These are phyloP conservation scores for Monosporozyma servazzii DNA, from an alignment of 805 yeast genomes.

Conservation along the genomic window DNA sequence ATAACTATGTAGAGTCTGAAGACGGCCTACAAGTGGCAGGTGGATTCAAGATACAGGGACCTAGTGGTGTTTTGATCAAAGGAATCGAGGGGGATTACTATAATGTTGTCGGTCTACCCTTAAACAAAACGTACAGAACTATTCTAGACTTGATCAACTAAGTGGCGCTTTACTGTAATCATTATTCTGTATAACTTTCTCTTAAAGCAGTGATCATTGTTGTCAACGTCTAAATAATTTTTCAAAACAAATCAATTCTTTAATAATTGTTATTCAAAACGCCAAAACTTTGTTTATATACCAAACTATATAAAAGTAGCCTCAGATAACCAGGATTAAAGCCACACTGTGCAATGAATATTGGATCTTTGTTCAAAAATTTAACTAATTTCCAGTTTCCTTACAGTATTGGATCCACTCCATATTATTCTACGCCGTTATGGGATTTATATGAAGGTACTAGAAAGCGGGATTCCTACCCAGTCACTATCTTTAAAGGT, in stretches of 20 bases:
- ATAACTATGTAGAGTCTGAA: slow-evolving; percentile 52
- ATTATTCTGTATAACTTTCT: neutral
- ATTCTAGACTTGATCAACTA: neutral
- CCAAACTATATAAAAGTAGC: neutral
- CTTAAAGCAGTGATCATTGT: neutral
- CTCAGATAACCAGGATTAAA: neutral
- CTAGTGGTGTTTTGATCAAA: slow-evolving; percentile 56
- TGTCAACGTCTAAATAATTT: neutral
- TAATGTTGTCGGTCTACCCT: slow-evolving; percentile 85
- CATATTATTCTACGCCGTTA: slow-evolving; percentile 16
- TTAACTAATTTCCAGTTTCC: slow-evolving; percentile 28
- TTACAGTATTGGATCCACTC: slow-evolving; percentile 18
- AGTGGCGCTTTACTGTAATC: neutral
- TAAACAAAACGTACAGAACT: slow-evolving; percentile 37
- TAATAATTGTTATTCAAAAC: neutral
- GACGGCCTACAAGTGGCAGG: slow-evolving; percentile 87
- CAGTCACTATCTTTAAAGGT: slow-evolving; percentile 24
- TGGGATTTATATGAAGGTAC: slow-evolving; percentile 25
- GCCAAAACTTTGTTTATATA: neutral
- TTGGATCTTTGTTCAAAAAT: slow-evolving; percentile 23
- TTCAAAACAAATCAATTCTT: neutral
- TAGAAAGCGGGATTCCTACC: slow-evolving; percentile 22
- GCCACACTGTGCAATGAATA: slow-evolving; percentile 17
- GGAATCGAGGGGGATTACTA: slow-evolving; percentile 69
- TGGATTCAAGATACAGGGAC: slow-evolving; percentile 78